Percentiles rank a stretch among this genome's conserved stretches.
Evolutionary conservation across 2,329 filamentous ascomycete species (phyloP).

Genomic region (Dendryphion nanum): DNA sequence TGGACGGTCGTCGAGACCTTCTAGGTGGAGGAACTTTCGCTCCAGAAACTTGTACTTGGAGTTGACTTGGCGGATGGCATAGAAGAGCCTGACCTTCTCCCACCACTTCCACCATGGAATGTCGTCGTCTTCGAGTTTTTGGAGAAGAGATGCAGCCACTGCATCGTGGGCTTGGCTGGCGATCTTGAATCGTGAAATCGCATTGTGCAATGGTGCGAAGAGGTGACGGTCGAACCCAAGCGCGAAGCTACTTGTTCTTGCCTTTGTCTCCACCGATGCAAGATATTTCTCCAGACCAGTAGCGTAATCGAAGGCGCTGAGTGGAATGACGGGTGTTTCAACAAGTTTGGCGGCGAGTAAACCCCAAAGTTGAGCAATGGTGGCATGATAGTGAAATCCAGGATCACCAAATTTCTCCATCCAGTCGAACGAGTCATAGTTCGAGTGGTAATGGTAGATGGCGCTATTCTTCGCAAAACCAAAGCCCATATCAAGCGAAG

Average conservation of each 20-base stretch:
- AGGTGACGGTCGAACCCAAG: slow-evolving; percentile 19
- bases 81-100: slow-evolving; percentile 63
- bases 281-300: slow-evolving; percentile 43
- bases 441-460: slow-evolving; percentile 76
- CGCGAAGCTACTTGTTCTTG: slow-evolving; percentile 10
- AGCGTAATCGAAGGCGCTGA: slow-evolving; percentile 50
- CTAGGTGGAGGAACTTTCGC: slow-evolving; percentile 71
- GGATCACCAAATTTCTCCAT: slow-evolving; percentile 76
- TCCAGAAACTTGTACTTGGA: slow-evolving; percentile 82
- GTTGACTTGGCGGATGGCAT: slow-evolving; percentile 67
- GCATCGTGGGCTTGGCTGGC: slow-evolving; percentile 53
- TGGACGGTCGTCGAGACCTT: slow-evolving; percentile 72
- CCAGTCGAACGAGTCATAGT: slow-evolving; percentile 83
- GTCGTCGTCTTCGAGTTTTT: slow-evolving; percentile 48
- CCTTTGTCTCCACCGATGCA: slow-evolving; percentile 38
- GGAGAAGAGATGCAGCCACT: slow-evolving; percentile 46
- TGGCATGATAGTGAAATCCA: slow-evolving; percentile 57
- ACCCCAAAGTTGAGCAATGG: slow-evolving; percentile 47
- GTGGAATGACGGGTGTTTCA: slow-evolving; percentile 47
- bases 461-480: slow-evolving; percentile 39
- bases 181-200: slow-evolving; percentile 50
- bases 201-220: slow-evolving; percentile 49
- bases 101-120: slow-evolving; percentile 80
- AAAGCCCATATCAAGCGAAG: slow-evolving; percentile 50
- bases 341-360: slow-evolving; percentile 47